Evolutionary conservation across 306 rosid genomes (phyloP).

Genomic region (Vicia villosa): DNA sequence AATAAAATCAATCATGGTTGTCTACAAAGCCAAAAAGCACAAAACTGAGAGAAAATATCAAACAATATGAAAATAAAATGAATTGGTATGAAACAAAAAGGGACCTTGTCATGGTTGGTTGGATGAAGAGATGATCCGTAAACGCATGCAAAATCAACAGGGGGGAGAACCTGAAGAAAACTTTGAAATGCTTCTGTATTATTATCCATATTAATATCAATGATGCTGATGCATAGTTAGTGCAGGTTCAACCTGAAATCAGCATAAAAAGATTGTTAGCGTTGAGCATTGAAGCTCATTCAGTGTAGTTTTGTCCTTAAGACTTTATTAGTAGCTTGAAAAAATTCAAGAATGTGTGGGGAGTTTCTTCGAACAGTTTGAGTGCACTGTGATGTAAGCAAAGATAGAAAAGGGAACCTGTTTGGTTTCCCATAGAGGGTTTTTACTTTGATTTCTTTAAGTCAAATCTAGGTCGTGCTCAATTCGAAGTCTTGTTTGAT

Average conservation of each 20-base stretch:
- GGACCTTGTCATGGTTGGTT: slow-evolving; percentile 49
- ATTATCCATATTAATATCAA: slow-evolving; percentile 33
- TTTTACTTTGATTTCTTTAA: background rate
- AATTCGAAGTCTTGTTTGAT: background rate
- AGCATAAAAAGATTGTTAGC: background rate
- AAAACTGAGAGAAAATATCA: slow-evolving; percentile 15
- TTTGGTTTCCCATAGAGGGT: background rate
- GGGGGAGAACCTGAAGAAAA: slow-evolving; percentile 53
- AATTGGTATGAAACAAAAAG: slow-evolving; percentile 4
- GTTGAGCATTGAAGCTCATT: slow-evolving; percentile 9
- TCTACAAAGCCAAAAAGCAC: slow-evolving; percentile 38
- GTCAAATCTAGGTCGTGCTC: background rate
- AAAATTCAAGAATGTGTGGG: background rate
- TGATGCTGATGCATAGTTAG: background rate
- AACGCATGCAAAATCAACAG: slow-evolving; percentile 55
- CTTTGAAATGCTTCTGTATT: slow-evolving; percentile 26
- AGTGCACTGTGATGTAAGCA: slow-evolving; percentile 19
- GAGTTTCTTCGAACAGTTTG: slow-evolving; percentile 45
- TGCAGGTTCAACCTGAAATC: slow-evolving; percentile 13
- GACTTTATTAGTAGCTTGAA: background rate
- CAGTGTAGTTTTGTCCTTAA: background rate
- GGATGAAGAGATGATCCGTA: slow-evolving; percentile 63
- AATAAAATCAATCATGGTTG: slow-evolving; percentile 55
- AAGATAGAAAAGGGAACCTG: background rate
- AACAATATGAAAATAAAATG: background rate